Evolutionary conservation across 345 rosid species (phyloP).

Genomic region (Eutrema japonicum): DNA sequence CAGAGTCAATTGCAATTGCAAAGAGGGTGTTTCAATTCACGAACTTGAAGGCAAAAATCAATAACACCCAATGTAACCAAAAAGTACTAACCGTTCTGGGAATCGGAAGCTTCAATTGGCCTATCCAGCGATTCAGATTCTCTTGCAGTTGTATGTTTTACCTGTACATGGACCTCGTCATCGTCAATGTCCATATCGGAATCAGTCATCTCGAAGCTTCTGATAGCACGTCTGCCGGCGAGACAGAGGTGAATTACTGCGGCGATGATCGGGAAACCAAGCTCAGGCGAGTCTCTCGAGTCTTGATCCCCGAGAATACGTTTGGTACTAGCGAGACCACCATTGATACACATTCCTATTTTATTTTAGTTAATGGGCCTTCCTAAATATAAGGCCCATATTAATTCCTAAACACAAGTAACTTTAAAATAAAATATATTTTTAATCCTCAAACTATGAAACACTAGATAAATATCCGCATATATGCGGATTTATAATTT

Average conservation of each 20-base stretch:
- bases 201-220: constrained; percentile 41
- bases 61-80: not conserved
- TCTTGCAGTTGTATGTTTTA: constrained; percentile 5
- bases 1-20: constrained; percentile 4
- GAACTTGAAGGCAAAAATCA: constrained; percentile 3
- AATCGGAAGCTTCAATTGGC: constrained; percentile 37
- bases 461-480: no score
- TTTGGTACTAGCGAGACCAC: constrained; percentile 26
- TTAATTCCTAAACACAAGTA: not conserved
- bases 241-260: not conserved
- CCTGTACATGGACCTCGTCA: constrained; percentile 31
- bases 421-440: not conserved
- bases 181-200: constrained; percentile 40
- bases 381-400: constrained; percentile 21
- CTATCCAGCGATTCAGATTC: constrained; percentile 18
- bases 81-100: constrained; percentile 43
- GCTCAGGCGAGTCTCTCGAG: constrained; percentile 32
- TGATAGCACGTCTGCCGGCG: constrained; percentile 12
- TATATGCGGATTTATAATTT: no score
- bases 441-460: no score
- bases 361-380: constrained; percentile 13
- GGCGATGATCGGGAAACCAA: constrained; percentile 33
- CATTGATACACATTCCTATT: not conserved
- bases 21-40: constrained; percentile 8
- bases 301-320: constrained; percentile 33